Conservation (phyloP, 1,284 basidiomycete genomes). For the Puccinia novopanici region DNA sequence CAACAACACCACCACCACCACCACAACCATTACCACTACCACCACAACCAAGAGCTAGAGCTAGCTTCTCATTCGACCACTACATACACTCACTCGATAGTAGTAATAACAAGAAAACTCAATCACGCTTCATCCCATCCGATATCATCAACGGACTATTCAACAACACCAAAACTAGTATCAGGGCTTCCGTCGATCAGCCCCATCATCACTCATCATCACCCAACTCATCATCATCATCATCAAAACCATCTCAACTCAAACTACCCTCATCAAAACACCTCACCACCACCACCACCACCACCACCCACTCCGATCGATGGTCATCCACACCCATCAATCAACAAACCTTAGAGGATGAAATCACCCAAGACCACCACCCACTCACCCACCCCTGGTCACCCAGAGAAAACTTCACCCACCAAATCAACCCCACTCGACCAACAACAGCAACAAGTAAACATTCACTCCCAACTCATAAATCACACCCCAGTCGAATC, state of each 20-base stretch:
- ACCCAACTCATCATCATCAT: not conserved
- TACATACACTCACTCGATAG: not conserved
- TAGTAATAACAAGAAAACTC: not conserved
- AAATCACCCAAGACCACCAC: not conserved
- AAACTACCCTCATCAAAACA: not conserved
- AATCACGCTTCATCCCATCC: not conserved
- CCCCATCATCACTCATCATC: not conserved
- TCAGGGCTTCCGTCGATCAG: not conserved
- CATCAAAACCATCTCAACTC: not conserved
- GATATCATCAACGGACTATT: slow-evolving; percentile 16
- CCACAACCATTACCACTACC: not conserved
- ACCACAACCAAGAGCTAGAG: not conserved
- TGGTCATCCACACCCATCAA: not conserved
- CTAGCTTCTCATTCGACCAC: not conserved
- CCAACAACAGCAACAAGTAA: not conserved
- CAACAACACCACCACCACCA: not conserved
- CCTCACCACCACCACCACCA: not conserved
- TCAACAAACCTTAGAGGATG: not conserved
- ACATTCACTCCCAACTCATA: too few species aligned
- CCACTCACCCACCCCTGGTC: not conserved
- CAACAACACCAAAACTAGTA: not conserved
- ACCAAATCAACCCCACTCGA: not conserved
- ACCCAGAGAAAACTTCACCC: slow-evolving; percentile 1
- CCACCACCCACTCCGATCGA: not conserved
- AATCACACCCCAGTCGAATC: not conserved